Percentiles rank a stretch among this genome's conserved stretches.
Conservation (phyloP, 2,329 filamentous ascomycete genomes). For the Pyrenophora graminea region DNA sequence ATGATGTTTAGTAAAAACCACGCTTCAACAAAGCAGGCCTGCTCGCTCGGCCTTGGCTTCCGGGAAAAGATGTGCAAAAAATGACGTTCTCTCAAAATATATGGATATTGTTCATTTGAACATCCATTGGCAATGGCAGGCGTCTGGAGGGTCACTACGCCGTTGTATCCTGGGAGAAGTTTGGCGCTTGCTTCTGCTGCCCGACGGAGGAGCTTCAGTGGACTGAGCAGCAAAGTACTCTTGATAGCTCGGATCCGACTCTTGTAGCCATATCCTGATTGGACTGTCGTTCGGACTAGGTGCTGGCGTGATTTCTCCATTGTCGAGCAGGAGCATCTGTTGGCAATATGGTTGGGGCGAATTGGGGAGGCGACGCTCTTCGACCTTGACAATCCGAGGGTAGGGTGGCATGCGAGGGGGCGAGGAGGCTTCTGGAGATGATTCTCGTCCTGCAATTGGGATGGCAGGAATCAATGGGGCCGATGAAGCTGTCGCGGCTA, state of each 20-base stretch:
- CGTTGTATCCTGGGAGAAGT: slow-evolving; percentile 12
- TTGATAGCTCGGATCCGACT: slow-evolving; percentile 45
- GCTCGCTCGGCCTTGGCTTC: background rate
- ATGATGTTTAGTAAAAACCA: background rate
- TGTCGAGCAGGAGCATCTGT: slow-evolving; percentile 63
- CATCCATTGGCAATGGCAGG: slow-evolving; percentile 48
- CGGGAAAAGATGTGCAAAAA: background rate
- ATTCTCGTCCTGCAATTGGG: slow-evolving; percentile 14
- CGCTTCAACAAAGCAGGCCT: background rate
- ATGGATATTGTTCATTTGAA: slow-evolving; percentile 33
- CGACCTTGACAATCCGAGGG: slow-evolving; percentile 67
- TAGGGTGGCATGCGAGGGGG: slow-evolving; percentile 44
- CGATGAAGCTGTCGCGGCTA: slow-evolving; percentile 12
- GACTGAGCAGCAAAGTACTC: slow-evolving; percentile 28
- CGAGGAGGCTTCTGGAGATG: slow-evolving; percentile 23
- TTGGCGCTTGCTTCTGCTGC: slow-evolving; percentile 19
- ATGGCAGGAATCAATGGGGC: background rate
- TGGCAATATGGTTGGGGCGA: slow-evolving; percentile 63
- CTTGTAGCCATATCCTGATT: slow-evolving; percentile 47
- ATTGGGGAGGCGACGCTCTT: slow-evolving; percentile 62
- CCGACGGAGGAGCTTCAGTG: slow-evolving; percentile 9
- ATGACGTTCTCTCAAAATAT: background rate
- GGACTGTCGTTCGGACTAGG: slow-evolving; percentile 39
- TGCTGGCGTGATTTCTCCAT: slow-evolving; percentile 52
- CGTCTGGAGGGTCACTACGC: slow-evolving; percentile 36